These are phyloP conservation scores for Pelomyxa schiedti DNA, from an alignment of 78 protist genomes.

Conservation along the genomic window DNA sequence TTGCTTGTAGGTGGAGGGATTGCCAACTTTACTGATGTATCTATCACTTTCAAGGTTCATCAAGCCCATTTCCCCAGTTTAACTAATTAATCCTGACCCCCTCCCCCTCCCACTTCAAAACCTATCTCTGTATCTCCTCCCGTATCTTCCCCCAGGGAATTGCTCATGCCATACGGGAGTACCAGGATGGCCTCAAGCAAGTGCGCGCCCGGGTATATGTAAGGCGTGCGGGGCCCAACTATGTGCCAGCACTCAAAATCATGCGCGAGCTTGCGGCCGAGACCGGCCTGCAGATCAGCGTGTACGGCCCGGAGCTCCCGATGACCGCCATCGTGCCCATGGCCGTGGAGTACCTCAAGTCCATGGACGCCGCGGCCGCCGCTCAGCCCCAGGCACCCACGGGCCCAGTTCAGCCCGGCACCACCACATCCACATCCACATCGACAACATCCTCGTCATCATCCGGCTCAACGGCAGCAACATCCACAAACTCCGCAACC, in stretches of 20 bases:
- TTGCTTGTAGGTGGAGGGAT: conserved; percentile 78
- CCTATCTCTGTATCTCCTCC: no score
- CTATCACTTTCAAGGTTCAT: conserved; percentile 64
- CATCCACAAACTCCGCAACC: no score
- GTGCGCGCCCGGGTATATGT: conserved; percentile 33
- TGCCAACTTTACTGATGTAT: conserved; percentile 78
- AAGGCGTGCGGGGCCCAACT: conserved; percentile 80
- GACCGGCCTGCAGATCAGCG: conserved; percentile 31
- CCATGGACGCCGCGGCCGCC: no score
- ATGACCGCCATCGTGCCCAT: conserved; percentile 63
- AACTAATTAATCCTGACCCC: no score
- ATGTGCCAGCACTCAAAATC: conserved; percentile 53
- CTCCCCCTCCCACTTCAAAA: no score
- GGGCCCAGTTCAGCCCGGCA: no score
- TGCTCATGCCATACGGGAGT: conserved; percentile 23
- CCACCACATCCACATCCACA: no score
- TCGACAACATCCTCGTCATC: no score
- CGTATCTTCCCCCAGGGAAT: neutral
- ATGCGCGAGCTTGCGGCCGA: conserved; percentile 23
- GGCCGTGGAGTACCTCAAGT: conserved; percentile 31
- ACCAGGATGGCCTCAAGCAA: neutral
- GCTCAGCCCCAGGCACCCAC: no score
- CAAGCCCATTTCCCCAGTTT: no score
- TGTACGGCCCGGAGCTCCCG: conserved; percentile 74
- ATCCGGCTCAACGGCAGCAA: no score